A percentile compares a stretch with the other conserved stretches of the same genome.
Conservation (phyloP, 495 filamentous ascomycete species). For the Annulohypoxylon bovei region DNA sequence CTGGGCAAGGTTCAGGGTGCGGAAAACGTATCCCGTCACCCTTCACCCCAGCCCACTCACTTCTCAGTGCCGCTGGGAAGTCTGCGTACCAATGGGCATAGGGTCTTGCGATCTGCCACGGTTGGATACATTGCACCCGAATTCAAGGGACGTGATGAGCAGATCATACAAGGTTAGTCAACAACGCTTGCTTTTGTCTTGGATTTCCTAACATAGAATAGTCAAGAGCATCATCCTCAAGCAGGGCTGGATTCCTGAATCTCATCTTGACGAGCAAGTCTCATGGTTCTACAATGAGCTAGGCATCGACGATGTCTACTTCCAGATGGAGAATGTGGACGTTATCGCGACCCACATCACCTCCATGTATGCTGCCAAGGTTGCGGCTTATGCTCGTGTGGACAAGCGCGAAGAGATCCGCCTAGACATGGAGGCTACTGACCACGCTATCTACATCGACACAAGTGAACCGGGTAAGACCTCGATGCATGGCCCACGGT, state of each 20-base stretch:
- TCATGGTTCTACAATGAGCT: conserved; percentile 97
- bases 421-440: conserved; percentile 90
- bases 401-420: conserved; percentile 94
- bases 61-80: conserved; percentile 76
- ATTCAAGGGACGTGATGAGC: conserved; percentile 92
- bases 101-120: conserved; percentile 85
- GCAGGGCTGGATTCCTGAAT: conserved; percentile 80
- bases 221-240: conserved; percentile 56
- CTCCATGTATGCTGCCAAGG: conserved; percentile 95
- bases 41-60: conserved; percentile 93
- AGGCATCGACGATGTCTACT: conserved; percentile 99
- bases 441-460: conserved; percentile 98
- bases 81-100: conserved; percentile 62
- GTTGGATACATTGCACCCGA: conserved; percentile 94
- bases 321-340: conserved; percentile 87
- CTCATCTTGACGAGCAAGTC: conserved; percentile 85
- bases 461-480: conserved; percentile 89
- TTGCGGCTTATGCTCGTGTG: conserved; percentile 91
- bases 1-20: conserved; percentile 48
- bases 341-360: conserved; percentile 93
- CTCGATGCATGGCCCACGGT: conserved; percentile 78
- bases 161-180: conserved; percentile 85
- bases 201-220: conserved; percentile 41
- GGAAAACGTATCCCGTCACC: conserved; percentile 57
- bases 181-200: background rate